Conservation (phyloP, 371 early-diverging fungal genomes). For the Smittium culicis region DNA sequence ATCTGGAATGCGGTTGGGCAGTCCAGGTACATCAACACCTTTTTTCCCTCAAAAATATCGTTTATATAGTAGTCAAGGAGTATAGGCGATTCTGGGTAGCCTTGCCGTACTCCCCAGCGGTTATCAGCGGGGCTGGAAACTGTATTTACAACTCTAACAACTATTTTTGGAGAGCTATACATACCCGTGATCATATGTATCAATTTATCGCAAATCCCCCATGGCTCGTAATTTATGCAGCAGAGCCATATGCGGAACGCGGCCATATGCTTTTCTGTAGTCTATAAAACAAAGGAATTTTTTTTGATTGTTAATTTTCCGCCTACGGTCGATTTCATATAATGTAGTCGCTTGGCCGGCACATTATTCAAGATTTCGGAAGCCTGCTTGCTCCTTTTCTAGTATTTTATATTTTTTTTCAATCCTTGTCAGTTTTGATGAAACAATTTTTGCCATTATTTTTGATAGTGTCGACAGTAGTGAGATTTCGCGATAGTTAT, state of each 20-base stretch:
- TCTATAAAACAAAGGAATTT: background rate
- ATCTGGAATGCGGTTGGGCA: no score
- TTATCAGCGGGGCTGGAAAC: background rate
- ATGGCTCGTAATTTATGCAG: background rate
- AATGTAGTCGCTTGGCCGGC: constrained; percentile 1
- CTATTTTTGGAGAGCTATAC: background rate
- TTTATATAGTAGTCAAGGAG: background rate
- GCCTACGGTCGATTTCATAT: background rate
- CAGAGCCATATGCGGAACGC: background rate
- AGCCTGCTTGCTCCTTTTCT: constrained; percentile 2
- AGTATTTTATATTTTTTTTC: constrained; percentile 4
- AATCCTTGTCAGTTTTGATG: background rate
- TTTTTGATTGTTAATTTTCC: background rate
- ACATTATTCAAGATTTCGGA: constrained; percentile 2
- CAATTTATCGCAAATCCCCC: background rate
- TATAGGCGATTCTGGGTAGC: constrained; percentile 1
- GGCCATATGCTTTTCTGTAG: background rate
- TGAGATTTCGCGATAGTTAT: background rate
- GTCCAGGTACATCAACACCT: no score
- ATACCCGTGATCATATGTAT: background rate
- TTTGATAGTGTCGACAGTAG: background rate
- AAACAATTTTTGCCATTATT: background rate
- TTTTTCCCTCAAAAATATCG: constrained; percentile 4
- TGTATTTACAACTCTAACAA: background rate
- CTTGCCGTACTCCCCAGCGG: constrained; percentile 1